Evolutionary conservation across 2,329 filamentous ascomycete genomes (phyloP).

Genomic region (Tolypocladium sp.): DNA sequence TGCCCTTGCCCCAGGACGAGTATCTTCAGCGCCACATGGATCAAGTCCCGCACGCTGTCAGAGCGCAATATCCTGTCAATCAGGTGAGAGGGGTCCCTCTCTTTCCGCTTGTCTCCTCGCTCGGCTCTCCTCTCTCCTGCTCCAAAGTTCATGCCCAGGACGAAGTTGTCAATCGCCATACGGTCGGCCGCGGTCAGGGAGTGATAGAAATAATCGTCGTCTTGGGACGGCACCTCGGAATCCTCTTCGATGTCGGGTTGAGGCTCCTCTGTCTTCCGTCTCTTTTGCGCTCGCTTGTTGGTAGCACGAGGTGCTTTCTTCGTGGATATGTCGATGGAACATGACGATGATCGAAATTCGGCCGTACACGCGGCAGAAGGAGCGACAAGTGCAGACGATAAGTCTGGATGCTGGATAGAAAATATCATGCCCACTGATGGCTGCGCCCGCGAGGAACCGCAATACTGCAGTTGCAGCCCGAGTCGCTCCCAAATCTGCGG

Average conservation of each 20-base stretch:
- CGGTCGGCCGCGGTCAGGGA: constrained; percentile 13
- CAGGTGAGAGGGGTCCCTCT: background rate
- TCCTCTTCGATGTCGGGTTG: background rate
- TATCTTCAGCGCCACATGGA: constrained; percentile 14
- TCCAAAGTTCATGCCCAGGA: constrained; percentile 11
- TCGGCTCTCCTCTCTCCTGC: background rate
- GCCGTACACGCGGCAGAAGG: constrained; percentile 15
- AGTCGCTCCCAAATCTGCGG: constrained; percentile 21
- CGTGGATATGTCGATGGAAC: constrained; percentile 14
- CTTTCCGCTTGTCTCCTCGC: background rate
- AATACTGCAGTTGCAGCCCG: constrained; percentile 16
- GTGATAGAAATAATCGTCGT: constrained; percentile 5
- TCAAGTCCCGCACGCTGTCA: background rate
- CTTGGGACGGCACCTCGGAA: background rate
- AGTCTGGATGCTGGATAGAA: constrained; percentile 25
- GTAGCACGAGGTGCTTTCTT: background rate
- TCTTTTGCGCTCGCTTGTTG: background rate
- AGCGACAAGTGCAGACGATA: constrained; percentile 19
- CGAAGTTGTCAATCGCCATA: constrained; percentile 18
- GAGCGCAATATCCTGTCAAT: background rate
- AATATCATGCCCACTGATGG: constrained; percentile 16
- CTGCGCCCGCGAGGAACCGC: constrained; percentile 1
- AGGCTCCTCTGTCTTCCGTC: constrained; percentile 3
- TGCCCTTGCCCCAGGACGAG: constrained; percentile 16
- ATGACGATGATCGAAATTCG: constrained; percentile 15